A percentile compares a stretch with the other conserved stretches of the same genome.
phyloP scores from a whole-genome alignment of 768 basidiomycete genomes.

The Phaeotremella skinneri region DNA sequence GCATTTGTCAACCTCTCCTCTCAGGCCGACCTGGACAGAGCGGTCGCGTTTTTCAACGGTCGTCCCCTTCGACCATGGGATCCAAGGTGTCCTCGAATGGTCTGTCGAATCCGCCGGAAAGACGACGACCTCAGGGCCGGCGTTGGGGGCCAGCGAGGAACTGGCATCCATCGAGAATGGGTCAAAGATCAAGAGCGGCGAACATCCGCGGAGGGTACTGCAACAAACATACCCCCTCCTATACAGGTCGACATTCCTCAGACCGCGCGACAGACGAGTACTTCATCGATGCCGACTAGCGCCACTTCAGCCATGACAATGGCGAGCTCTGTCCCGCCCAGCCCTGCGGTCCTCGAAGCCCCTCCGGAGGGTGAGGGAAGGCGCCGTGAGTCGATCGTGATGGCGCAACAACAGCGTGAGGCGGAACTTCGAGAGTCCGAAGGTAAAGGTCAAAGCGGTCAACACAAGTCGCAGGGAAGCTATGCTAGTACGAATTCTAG shows the following conservation, averaged over 20 bases:
- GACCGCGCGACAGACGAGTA: background rate
- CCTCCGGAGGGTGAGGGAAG: conserved; percentile 47
- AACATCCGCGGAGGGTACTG: conserved; percentile 26
- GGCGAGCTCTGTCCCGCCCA: conserved; percentile 19
- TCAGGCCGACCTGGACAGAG: conserved; percentile 62
- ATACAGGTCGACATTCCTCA: conserved; percentile 1
- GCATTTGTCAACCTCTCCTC: conserved; percentile 86
- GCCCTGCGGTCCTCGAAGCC: conserved; percentile 29
- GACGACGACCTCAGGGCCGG: conserved; percentile 86
- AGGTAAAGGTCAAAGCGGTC: conserved; percentile 24
- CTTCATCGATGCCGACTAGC: conserved; percentile 3
- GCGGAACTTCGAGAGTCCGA: conserved; percentile 33
- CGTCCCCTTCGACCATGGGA: conserved; percentile 67
- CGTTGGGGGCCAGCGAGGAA: conserved; percentile 84
- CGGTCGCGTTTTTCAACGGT: conserved; percentile 73
- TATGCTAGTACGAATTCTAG: conserved; percentile 80
- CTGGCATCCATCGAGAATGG: conserved; percentile 79
- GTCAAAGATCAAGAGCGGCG: conserved; percentile 59
- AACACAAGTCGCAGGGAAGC: conserved; percentile 65
- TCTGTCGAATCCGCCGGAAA: conserved; percentile 74
- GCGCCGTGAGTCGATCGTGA: conserved; percentile 29
- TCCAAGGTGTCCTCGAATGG: conserved; percentile 68
- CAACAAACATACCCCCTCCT: conserved; percentile 12
- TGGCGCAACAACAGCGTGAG: conserved; percentile 3
- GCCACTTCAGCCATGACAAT: conserved; percentile 10